Evolutionary conservation across 352 stramenopile genomes (phyloP).

Genomic region (Peronospora belbahrii): DNA sequence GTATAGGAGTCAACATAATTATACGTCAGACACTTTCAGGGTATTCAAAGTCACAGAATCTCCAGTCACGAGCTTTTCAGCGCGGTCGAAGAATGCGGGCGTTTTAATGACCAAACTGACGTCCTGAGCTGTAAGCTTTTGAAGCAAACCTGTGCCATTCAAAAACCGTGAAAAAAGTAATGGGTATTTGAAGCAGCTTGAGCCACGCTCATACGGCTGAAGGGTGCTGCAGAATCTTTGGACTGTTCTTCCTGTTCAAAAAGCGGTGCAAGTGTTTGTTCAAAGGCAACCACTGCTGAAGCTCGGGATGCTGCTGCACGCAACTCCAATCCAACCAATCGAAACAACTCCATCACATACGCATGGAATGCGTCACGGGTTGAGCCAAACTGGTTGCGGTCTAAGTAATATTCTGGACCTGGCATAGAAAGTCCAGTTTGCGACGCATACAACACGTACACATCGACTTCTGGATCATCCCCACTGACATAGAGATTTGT

Average conservation of each 20-base stretch:
- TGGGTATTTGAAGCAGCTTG: slow-evolving; percentile 42
- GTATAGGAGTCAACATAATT: slow-evolving; percentile 43
- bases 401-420: slow-evolving; percentile 89
- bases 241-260: slow-evolving; percentile 87
- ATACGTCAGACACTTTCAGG: slow-evolving; percentile 42
- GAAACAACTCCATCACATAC: slow-evolving; percentile 73
- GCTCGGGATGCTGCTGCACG: slow-evolving; percentile 24
- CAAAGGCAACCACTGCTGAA: slow-evolving; percentile 75
- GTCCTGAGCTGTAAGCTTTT: slow-evolving; percentile 23
- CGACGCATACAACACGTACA: slow-evolving; percentile 73
- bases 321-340: slow-evolving; percentile 39
- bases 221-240: slow-evolving; percentile 81
- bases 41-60: slow-evolving; percentile 33
- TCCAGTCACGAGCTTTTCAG: slow-evolving; percentile 39
- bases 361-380: slow-evolving; percentile 64
- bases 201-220: slow-evolving; percentile 83
- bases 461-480: slow-evolving; percentile 79
- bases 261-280: slow-evolving; percentile 68
- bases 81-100: slow-evolving; percentile 41
- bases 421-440: slow-evolving; percentile 84
- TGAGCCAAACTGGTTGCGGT: slow-evolving; percentile 74
- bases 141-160: slow-evolving; percentile 35
- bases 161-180: slow-evolving; percentile 51
- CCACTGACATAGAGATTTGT: slow-evolving; percentile 63
- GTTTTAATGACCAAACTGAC: slow-evolving; percentile 49